phyloP scores from a whole-genome alignment of 2,329 filamentous ascomycete genomes.

The Harringtonia lauricola region DNA sequence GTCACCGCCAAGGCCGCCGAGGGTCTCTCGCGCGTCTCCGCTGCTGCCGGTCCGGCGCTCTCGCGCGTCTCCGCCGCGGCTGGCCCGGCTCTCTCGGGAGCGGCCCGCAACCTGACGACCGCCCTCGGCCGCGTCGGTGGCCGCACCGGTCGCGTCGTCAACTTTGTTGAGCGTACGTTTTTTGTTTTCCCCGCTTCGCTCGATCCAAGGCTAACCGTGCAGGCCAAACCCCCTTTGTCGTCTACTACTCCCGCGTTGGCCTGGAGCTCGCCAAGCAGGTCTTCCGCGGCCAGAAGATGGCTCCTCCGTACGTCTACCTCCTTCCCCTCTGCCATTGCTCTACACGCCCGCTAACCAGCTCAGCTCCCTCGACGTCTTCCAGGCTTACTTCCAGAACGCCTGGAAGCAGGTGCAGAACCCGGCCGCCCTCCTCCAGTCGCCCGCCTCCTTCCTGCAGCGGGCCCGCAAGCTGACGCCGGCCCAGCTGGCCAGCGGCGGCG shows the following conservation, averaged over 20 bases:
- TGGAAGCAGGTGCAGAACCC: slow-evolving; percentile 64
- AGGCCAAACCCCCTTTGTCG: slow-evolving; percentile 76
- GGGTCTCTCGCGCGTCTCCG: slow-evolving; percentile 57
- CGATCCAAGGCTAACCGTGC: neutral
- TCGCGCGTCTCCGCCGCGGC: slow-evolving; percentile 72
- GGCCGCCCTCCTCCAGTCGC: slow-evolving; percentile 40
- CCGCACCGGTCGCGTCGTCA: slow-evolving; percentile 60
- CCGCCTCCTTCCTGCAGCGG: slow-evolving; percentile 23
- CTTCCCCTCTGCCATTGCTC: neutral
- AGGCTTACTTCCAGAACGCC: slow-evolving; percentile 71
- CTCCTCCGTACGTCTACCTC: slow-evolving; percentile 67
- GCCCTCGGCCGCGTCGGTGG: slow-evolving; percentile 71
- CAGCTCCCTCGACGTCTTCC: slow-evolving; percentile 72
- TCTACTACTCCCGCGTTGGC: slow-evolving; percentile 88
- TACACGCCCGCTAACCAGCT: neutral
- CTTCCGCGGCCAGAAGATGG: slow-evolving; percentile 82
- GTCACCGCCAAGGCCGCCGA: slow-evolving; percentile 29
- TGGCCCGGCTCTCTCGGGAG: slow-evolving; percentile 63
- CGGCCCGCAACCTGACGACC: slow-evolving; percentile 54
- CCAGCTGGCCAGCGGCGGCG: slow-evolving; percentile 62
- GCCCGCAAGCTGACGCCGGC: slow-evolving; percentile 60
- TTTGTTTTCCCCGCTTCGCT: neutral
- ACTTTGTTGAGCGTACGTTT: slow-evolving; percentile 76
- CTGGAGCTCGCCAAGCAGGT: slow-evolving; percentile 82
- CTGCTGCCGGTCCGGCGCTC: slow-evolving; percentile 72